phyloP scores from a whole-genome alignment of 805 yeast species.

The Kuraishia molischiana region DNA sequence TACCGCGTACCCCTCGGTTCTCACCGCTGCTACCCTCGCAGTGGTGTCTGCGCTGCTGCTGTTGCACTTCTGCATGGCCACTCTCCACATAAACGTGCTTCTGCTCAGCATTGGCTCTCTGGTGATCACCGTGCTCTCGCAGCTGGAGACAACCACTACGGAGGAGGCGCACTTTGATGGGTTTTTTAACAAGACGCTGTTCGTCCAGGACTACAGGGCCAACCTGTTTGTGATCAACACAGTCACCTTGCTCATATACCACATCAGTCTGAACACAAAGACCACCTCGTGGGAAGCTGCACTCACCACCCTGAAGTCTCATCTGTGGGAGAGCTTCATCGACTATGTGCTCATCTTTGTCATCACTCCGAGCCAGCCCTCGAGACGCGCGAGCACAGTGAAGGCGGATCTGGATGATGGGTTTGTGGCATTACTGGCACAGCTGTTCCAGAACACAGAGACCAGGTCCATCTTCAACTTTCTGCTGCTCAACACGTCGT shows the following conservation, averaged over 20 bases:
- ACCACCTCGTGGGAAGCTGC: not conserved
- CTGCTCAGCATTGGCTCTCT: constrained; percentile 20
- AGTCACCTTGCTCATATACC: constrained; percentile 6
- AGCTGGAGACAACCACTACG: constrained; percentile 12
- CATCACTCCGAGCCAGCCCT: not conserved
- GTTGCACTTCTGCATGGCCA: constrained; percentile 8
- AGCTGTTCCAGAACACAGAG: constrained; percentile 44
- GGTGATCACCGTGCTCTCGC: constrained; percentile 17
- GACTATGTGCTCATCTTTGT: not conserved
- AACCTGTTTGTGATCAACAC: constrained; percentile 13
- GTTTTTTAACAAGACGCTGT: constrained; percentile 13
- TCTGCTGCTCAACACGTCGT: constrained; percentile 73
- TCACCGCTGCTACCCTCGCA: not conserved
- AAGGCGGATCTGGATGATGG: not conserved
- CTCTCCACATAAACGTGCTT: constrained; percentile 18
- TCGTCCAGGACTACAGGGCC: constrained; percentile 12
- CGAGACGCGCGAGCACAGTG: too few relatives aligned
- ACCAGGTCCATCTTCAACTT: constrained; percentile 87
- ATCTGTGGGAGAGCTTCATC: not conserved
- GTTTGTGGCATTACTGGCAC: constrained; percentile 12
- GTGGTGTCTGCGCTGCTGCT: constrained; percentile 4
- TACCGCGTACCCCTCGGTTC: constrained; percentile 1
- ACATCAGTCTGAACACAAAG: constrained; percentile 3
- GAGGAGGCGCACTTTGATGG: constrained; percentile 6
- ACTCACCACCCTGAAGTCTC: not conserved